Evolutionary conservation across 1,284 basidiomycete genomes (phyloP).

Genomic region (Ustilago vetiveriae): DNA sequence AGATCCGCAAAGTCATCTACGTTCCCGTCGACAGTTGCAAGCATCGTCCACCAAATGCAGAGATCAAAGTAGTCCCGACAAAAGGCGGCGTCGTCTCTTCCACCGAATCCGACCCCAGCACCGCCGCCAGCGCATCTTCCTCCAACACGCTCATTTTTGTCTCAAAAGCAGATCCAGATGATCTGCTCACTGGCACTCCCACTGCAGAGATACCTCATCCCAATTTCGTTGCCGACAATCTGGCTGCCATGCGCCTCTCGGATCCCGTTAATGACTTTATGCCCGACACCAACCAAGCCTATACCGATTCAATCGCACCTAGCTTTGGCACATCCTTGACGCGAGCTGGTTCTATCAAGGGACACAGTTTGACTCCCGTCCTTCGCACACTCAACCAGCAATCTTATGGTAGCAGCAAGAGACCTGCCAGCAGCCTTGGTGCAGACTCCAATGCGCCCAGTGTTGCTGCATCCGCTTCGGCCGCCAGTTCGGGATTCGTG

Average conservation of each 20-base stretch:
- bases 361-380: conserved; percentile 22
- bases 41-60: conserved; percentile 50
- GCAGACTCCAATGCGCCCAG: conserved; percentile 29
- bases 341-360: conserved; percentile 18
- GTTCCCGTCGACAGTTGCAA: conserved; percentile 62
- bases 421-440: conserved; percentile 21
- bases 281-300: conserved; percentile 51
- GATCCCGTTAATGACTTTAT: conserved; percentile 41
- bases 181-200: conserved; percentile 25
- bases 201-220: conserved; percentile 16
- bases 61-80: conserved; percentile 32
- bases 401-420: conserved; percentile 1
- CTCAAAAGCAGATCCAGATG: conserved; percentile 31
- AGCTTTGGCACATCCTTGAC: conserved; percentile 19
- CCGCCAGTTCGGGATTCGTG: conserved; percentile 39
- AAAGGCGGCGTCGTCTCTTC: conserved; percentile 24
- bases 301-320: conserved; percentile 16
- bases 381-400: conserved; percentile 26
- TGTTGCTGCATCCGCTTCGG: conserved; percentile 30
- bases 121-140: neutral
- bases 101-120: neutral
- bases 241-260: conserved; percentile 15
- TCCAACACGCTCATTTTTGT: conserved; percentile 33
- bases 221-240: conserved; percentile 10
- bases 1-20: conserved; percentile 61